Evolutionary conservation across 192 early-diverging fungal genomes (phyloP).

Genomic region (Jimgerdemannia flammicorona): DNA sequence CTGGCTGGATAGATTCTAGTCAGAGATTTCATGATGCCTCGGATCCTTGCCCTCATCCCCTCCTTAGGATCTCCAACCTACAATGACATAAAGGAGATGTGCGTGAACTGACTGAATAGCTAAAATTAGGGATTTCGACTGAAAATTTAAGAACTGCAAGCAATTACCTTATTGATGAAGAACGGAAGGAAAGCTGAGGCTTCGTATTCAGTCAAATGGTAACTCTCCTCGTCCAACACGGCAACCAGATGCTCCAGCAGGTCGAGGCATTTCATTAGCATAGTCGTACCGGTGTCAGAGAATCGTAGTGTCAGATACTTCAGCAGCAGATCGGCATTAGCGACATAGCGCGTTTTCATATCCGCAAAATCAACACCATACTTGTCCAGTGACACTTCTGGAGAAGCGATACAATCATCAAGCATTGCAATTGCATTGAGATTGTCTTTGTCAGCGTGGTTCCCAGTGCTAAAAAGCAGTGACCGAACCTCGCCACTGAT

Average conservation of each 20-base stretch:
- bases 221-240: slow-evolving; percentile 59
- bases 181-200: slow-evolving; percentile 72
- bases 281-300: slow-evolving; percentile 89
- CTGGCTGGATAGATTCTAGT: slow-evolving; percentile 75
- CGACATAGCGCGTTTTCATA: slow-evolving; percentile 56
- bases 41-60: slow-evolving; percentile 66
- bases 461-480: slow-evolving; percentile 73
- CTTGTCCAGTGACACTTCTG: slow-evolving; percentile 27
- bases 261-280: slow-evolving; percentile 82
- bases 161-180: slow-evolving; percentile 51
- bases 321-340: slow-evolving; percentile 75
- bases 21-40: slow-evolving; percentile 66
- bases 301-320: slow-evolving; percentile 88
- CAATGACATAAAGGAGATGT: slow-evolving; percentile 13
- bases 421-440: slow-evolving; percentile 62
- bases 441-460: slow-evolving; percentile 85
- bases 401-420: slow-evolving; percentile 59
- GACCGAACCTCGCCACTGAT: slow-evolving; percentile 53
- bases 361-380: slow-evolving; percentile 42
- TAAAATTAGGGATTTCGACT: no score
- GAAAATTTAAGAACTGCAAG: not conserved
- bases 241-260: slow-evolving; percentile 69
- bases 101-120: not conserved
- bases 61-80: slow-evolving; percentile 87
- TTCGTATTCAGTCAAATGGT: slow-evolving; percentile 76